A percentile compares a stretch with the other conserved stretches of the same genome.
Evolutionary conservation across 106 monocot species (phyloP).

Genomic region (Triglochin maritima): DNA sequence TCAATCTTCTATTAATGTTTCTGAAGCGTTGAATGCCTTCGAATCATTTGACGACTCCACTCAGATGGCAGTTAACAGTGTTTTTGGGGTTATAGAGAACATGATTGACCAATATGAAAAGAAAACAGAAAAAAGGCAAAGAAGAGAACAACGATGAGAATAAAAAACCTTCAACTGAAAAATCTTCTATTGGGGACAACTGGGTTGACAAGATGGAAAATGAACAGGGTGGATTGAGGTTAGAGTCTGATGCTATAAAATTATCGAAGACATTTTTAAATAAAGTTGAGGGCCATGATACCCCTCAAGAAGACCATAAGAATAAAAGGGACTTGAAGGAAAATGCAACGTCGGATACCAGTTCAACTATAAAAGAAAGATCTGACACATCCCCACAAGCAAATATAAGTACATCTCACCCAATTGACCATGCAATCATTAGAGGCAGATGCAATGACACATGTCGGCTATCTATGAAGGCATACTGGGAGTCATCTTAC

Average conservation of each 20-base stretch:
- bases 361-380: conserved; percentile 13
- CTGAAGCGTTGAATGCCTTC: conserved; percentile 78
- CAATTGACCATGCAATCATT: background rate
- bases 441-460: conserved; percentile 11
- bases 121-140: conserved; percentile 26
- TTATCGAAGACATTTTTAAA: conserved; percentile 7
- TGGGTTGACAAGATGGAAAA: conserved; percentile 4
- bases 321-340: conserved; percentile 5
- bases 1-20: conserved; percentile 45
- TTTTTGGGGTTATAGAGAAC: conserved; percentile 91
- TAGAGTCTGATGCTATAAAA: conserved; percentile 8
- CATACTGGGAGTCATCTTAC: conserved; percentile 42
- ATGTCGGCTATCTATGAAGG: conserved; percentile 18
- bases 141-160: conserved; percentile 11
- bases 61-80: conserved; percentile 93
- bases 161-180: conserved; percentile 4
- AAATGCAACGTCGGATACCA: conserved; percentile 1
- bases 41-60: conserved; percentile 94
- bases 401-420: background rate
- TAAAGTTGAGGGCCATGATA: conserved; percentile 8
- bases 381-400: conserved; percentile 2
- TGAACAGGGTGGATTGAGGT: background rate
- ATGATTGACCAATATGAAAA: conserved; percentile 95
- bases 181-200: background rate
- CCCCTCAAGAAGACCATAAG: conserved; percentile 1